These are phyloP conservation scores for Mortierella sp. DNA, from an alignment of 371 early-diverging fungal genomes.

Conservation along the genomic window DNA sequence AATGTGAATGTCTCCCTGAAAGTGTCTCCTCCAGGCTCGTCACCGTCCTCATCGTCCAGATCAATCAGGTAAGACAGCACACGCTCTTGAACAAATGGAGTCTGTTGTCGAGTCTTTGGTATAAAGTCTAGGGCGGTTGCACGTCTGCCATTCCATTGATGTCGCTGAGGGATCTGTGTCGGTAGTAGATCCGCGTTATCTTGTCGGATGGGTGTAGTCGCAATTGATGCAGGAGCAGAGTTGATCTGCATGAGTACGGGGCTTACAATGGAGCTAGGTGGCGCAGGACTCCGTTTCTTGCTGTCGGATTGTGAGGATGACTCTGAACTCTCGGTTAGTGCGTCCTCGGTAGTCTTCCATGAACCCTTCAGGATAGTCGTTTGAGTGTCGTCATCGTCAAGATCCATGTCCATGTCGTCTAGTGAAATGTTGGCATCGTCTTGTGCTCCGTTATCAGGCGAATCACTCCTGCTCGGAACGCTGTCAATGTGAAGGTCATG, in stretches of 20 bases:
- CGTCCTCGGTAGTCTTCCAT: conserved; percentile 37
- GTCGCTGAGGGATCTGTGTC: not conserved
- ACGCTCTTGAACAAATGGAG: conserved; percentile 35
- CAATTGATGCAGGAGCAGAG: conserved; percentile 22
- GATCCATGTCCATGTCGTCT: conserved; percentile 41
- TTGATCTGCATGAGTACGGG: not conserved
- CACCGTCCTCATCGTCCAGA: conserved; percentile 40
- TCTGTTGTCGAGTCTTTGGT: not conserved
- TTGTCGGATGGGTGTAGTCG: conserved; percentile 4
- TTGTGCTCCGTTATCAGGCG: too few relatives aligned
- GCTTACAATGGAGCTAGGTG: not conserved
- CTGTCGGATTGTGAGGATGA: not conserved
- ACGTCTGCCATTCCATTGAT: conserved; percentile 16
- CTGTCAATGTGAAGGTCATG: too few relatives aligned
- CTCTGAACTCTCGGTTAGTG: not conserved
- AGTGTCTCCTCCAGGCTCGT: conserved; percentile 1
- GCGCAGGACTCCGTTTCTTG: not conserved
- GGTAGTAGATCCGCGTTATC: not conserved
- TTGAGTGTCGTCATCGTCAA: conserved; percentile 22
- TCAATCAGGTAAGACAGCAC: conserved; percentile 30
- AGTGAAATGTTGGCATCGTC: conserved; percentile 5
- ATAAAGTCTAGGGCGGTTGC: conserved; percentile 37
- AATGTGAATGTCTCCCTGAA: not conserved
- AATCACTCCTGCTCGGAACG: too few relatives aligned
- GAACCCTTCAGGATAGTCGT: conserved; percentile 32